Conservation (phyloP, 2,329 filamentous ascomycete species). For the Fusarium napiforme region DNA sequence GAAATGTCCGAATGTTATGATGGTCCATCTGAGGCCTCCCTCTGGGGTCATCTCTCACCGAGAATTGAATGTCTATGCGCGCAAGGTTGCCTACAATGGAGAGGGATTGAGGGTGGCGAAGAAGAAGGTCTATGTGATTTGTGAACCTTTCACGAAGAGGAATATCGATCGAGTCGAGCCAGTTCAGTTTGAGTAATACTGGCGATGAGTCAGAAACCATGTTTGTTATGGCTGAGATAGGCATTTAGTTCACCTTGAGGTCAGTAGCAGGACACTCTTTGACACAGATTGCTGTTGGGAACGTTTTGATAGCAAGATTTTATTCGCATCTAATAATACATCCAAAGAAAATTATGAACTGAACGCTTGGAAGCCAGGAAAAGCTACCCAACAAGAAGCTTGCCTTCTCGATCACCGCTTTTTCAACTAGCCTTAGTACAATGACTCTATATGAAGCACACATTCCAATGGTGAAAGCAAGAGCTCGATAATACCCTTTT, state of each 20-base stretch:
- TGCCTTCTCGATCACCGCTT: neutral
- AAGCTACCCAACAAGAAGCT: neutral
- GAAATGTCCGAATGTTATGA: neutral
- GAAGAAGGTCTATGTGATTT: neutral
- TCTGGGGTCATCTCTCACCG: neutral
- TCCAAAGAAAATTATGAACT: neutral
- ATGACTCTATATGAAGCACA: too few species aligned
- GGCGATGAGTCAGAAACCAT: too few species aligned
- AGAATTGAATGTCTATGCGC: neutral
- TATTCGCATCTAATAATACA: neutral
- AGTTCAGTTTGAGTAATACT: neutral
- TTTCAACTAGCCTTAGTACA: neutral
- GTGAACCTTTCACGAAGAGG: neutral
- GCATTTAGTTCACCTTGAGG: too few species aligned
- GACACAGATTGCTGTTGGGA: neutral
- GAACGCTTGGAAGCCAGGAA: neutral
- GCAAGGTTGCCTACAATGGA: neutral
- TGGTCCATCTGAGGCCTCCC: neutral
- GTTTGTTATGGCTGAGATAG: too few species aligned
- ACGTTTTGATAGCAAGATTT: too few species aligned
- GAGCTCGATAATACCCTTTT: neutral
- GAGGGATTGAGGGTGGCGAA: neutral
- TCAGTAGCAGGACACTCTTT: neutral
- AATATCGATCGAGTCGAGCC: neutral
- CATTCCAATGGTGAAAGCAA: neutral